These are phyloP conservation scores for Ascochyta pisi DNA, from an alignment of 2,329 filamentous ascomycete species.

Conservation along the genomic window DNA sequence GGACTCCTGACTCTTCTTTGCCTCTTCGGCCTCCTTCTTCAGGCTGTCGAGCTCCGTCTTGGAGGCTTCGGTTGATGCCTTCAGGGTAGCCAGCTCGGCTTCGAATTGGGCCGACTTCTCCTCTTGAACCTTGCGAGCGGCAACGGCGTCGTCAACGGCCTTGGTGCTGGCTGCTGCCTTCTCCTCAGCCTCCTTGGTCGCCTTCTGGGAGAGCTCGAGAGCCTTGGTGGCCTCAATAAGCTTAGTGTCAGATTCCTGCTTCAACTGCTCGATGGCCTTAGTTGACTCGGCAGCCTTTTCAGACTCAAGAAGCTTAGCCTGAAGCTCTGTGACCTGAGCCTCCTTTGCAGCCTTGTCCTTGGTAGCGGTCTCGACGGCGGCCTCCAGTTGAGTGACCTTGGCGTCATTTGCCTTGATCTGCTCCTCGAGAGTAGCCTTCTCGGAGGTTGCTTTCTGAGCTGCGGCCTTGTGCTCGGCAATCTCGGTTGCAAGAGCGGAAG, in stretches of 20 bases:
- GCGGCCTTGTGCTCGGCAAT: constrained; percentile 34
- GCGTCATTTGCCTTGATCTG: constrained; percentile 34
- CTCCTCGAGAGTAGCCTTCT: constrained; percentile 31
- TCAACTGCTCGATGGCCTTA: constrained; percentile 27
- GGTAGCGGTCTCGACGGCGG: constrained; percentile 23
- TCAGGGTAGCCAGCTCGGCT: constrained; percentile 23
- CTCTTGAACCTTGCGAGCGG: constrained; percentile 23
- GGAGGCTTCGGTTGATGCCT: constrained; percentile 25
- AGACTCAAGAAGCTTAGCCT: constrained; percentile 27
- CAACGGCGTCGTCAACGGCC: constrained; percentile 24
- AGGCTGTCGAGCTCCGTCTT: constrained; percentile 22
- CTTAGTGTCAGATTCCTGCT: constrained; percentile 18
- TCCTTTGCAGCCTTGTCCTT: constrained; percentile 26
- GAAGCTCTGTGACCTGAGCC: constrained; percentile 24
- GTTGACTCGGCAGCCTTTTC: constrained; percentile 21
- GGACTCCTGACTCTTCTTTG: constrained; percentile 24
- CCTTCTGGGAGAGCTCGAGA: constrained; percentile 20
- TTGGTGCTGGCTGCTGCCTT: constrained; percentile 18
- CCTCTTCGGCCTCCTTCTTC: constrained; percentile 29
- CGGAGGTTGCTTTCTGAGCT: constrained; percentile 28
- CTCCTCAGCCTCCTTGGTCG: constrained; percentile 13
- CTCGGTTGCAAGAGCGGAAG: constrained; percentile 24
- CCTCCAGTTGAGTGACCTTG: constrained; percentile 33
- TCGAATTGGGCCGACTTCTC: constrained; percentile 22
- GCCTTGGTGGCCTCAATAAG: constrained; percentile 16